Evolutionary conservation across 805 yeast genomes (phyloP).

Genomic region (Metschnikowia sp.): DNA sequence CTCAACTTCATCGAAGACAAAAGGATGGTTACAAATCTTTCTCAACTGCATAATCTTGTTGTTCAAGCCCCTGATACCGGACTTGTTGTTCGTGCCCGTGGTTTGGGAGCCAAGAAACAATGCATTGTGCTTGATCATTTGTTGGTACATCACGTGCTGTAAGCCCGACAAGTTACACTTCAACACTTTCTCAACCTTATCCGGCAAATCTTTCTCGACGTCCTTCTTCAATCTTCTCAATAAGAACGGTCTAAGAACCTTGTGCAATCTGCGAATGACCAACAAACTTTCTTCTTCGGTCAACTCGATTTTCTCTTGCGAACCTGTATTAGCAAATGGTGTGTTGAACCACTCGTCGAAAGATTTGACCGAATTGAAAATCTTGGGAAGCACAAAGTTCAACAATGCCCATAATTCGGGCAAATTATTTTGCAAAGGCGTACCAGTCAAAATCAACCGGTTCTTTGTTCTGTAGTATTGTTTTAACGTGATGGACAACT

Average conservation of each 20-base stretch:
- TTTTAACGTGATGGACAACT: constrained; percentile 66
- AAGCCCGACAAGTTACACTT: constrained; percentile 75
- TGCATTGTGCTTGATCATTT: constrained; percentile 71
- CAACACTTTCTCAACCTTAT: constrained; percentile 77
- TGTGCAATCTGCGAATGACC: constrained; percentile 80
- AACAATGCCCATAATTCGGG: constrained; percentile 85
- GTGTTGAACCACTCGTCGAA: constrained; percentile 91
- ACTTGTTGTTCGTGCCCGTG: constrained; percentile 47
- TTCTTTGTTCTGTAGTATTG: constrained; percentile 71
- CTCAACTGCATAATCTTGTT: constrained; percentile 83
- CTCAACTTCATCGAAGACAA: constrained; percentile 81
- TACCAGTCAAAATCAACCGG: constrained; percentile 80
- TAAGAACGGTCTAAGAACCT: constrained; percentile 80
- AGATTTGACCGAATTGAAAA: constrained; percentile 80
- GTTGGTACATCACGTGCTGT: constrained; percentile 68
- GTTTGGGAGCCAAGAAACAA: constrained; percentile 63
- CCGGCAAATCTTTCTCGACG: constrained; percentile 83
- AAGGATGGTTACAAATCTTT: constrained; percentile 85
- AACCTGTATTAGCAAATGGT: constrained; percentile 82
- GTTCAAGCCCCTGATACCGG: constrained; percentile 73
- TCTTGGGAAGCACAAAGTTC: constrained; percentile 78
- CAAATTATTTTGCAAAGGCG: constrained; percentile 79
- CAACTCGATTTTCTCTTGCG: constrained; percentile 74
- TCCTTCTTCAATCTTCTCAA: constrained; percentile 82
- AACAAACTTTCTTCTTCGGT: constrained; percentile 84